Conservation (phyloP, 2,329 filamentous ascomycete genomes). For the Colletotrichum tropicale region DNA sequence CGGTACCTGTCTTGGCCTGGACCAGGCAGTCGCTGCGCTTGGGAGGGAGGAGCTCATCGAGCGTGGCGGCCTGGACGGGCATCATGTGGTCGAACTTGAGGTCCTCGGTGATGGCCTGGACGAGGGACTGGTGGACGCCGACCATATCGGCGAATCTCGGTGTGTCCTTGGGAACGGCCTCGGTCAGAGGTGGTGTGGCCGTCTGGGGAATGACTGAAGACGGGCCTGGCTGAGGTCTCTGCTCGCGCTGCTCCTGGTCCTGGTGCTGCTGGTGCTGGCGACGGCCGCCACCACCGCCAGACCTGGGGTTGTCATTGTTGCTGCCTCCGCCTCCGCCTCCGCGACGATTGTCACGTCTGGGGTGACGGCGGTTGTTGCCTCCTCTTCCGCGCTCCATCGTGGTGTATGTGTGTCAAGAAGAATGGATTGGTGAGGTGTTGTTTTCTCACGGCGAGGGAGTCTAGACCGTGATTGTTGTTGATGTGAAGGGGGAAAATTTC, state of each 20-base stretch:
- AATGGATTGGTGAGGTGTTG: neutral
- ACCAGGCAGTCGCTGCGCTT: constrained; percentile 63
- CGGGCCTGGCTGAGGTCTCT: neutral
- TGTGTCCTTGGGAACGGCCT: constrained; percentile 45
- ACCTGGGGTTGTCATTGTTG: neutral
- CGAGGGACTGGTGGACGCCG: constrained; percentile 47
- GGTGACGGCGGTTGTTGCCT: neutral
- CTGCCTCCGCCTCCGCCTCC: neutral
- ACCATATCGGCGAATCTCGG: constrained; percentile 51
- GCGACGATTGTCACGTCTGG: neutral
- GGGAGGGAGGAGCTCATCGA: constrained; percentile 51
- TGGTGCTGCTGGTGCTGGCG: neutral
- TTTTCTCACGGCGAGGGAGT: neutral
- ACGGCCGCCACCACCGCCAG: neutral
- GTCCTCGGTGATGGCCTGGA: constrained; percentile 53
- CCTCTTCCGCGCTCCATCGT: constrained; percentile 18
- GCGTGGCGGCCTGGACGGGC: constrained; percentile 58
- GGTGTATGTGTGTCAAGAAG: neutral
- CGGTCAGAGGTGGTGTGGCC: constrained; percentile 37
- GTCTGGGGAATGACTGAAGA: neutral
- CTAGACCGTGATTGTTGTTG: neutral
- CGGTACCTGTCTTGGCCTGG: constrained; percentile 86
- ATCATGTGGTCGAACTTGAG: constrained; percentile 58
- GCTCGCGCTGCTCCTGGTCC: neutral
- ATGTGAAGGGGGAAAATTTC: constrained; percentile 13